These are phyloP conservation scores for Dactylellina leptospora DNA, from an alignment of 2,329 filamentous ascomycete species.

Conservation along the genomic window DNA sequence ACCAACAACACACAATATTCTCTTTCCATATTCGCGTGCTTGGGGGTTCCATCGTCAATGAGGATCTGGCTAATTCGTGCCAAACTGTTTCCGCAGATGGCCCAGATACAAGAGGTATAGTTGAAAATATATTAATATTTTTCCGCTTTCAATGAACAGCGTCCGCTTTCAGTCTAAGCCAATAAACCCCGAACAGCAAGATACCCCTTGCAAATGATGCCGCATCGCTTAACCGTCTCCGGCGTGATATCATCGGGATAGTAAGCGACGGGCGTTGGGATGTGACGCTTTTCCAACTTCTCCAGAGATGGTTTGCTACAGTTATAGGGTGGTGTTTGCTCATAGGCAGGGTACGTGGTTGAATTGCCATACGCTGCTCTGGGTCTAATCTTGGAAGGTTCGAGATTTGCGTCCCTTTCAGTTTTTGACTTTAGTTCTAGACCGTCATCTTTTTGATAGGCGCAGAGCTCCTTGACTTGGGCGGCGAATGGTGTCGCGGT, in stretches of 20 bases:
- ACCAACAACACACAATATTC: conserved; percentile 11
- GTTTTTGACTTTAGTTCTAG: background rate
- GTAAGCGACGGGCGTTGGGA: conserved; percentile 2
- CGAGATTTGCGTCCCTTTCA: too few species aligned
- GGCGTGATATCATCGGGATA: background rate
- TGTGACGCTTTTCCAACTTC: background rate
- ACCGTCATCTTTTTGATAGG: conserved; percentile 18
- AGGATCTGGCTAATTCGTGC: too few species aligned
- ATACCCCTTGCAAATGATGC: conserved; percentile 7
- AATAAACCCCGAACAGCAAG: conserved; percentile 8
- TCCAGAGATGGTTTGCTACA: background rate
- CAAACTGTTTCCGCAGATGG: too few species aligned
- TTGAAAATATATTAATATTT: too few species aligned
- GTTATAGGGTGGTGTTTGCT: background rate
- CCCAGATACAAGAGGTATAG: too few species aligned
- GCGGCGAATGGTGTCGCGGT: conserved; percentile 12
- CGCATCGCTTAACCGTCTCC: conserved; percentile 4
- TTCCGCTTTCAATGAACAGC: too few species aligned
- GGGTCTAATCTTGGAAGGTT: background rate
- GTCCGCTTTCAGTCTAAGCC: too few species aligned
- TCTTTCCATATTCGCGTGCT: too few species aligned
- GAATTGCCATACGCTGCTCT: background rate
- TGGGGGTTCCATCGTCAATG: too few species aligned
- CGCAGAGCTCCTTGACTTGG: conserved; percentile 32
- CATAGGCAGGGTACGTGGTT: background rate